Percentiles rank a stretch among this genome's conserved stretches.
phyloP scores from a whole-genome alignment of 495 filamentous ascomycete genomes.

The Hypoxylon lenormandii region DNA sequence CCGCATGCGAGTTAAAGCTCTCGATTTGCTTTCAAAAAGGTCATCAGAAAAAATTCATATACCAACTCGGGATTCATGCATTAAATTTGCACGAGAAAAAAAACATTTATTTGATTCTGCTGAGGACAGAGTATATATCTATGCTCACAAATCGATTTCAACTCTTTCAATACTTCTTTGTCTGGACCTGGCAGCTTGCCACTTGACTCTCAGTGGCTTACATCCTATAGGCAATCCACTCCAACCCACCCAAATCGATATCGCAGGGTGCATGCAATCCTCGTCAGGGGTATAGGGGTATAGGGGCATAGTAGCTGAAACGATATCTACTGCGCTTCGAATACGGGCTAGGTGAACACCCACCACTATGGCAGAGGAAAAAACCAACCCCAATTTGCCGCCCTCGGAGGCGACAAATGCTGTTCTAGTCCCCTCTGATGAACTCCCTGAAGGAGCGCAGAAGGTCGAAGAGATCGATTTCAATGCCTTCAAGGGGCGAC shows the following conservation, averaged over 20 bases:
- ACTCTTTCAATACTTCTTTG: background rate
- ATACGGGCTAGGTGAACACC: background rate
- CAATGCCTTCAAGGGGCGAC: constrained; percentile 75
- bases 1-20: constrained; percentile 7
- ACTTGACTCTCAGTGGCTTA: constrained; percentile 1
- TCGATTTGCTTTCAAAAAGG: constrained; percentile 26
- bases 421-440: constrained; percentile 87
- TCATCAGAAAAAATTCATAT: constrained; percentile 24
- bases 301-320: background rate
- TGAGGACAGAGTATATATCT: background rate
- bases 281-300: background rate
- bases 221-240: background rate
- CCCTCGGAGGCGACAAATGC: constrained; percentile 80
- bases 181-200: constrained; percentile 3
- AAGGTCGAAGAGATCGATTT: constrained; percentile 90
- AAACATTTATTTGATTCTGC: background rate
- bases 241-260: background rate
- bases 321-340: constrained; percentile 5
- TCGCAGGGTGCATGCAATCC: constrained; percentile 3
- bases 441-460: constrained; percentile 77
- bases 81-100: background rate
- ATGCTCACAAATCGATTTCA: background rate
- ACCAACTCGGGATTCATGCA: background rate
- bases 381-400: constrained; percentile 51
- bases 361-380: constrained; percentile 42